Percentiles rank a stretch among this genome's conserved stretches.
Evolutionary conservation across 345 rosid genomes (phyloP).

Genomic region (Dovyalis caffra): DNA sequence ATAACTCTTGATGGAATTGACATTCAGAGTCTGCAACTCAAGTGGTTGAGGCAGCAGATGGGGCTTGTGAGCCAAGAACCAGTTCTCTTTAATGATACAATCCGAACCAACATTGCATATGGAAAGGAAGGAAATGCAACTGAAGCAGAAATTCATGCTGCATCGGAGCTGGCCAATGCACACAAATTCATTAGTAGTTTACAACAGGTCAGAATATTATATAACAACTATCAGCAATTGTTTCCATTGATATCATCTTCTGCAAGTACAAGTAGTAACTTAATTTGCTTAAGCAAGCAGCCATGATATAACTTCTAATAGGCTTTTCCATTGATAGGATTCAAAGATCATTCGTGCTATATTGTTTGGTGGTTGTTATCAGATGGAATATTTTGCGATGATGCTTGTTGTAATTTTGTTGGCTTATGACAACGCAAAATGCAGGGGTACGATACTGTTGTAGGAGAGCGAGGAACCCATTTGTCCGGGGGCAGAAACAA

Average conservation of each 20-base stretch:
- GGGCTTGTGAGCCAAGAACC: slow-evolving; percentile 95
- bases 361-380: neutral
- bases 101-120: slow-evolving; percentile 75
- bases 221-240: neutral
- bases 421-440: neutral
- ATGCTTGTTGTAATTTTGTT: neutral
- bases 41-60: slow-evolving; percentile 83
- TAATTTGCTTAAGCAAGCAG: neutral
- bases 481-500: slow-evolving; percentile 89
- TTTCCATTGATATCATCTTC: neutral
- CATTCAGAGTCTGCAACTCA: slow-evolving; percentile 54
- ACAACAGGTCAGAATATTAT: slow-evolving; percentile 54
- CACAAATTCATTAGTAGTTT: slow-evolving; percentile 76
- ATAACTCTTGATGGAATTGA: slow-evolving; percentile 73
- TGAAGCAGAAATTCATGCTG: slow-evolving; percentile 64
- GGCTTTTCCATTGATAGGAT: neutral
- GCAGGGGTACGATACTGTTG: slow-evolving; percentile 69
- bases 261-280: neutral
- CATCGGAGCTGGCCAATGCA: slow-evolving; percentile 78
- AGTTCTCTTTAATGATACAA: slow-evolving; percentile 69
- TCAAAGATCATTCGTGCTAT: neutral
- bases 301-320: neutral
- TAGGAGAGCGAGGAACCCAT: slow-evolving; percentile 74
- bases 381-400: neutral
- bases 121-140: slow-evolving; percentile 74